Evolutionary conservation across 306 rosid species (phyloP).

Genomic region (Herpetospermum pedunculosum): DNA sequence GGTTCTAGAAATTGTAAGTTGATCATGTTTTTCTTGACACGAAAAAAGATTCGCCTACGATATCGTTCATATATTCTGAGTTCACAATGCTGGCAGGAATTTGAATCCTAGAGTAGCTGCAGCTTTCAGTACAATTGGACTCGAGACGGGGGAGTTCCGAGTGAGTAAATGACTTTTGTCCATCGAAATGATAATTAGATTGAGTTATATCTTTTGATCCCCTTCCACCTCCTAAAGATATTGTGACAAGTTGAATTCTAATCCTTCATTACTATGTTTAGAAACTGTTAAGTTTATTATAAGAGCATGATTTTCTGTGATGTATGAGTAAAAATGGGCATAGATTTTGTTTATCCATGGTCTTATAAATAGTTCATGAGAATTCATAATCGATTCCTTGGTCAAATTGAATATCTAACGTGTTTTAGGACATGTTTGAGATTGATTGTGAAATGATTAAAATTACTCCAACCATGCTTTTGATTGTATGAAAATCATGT

Average conservation of each 20-base stretch:
- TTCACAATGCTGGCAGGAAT: background rate
- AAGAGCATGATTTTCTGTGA: background rate
- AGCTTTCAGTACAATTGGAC: background rate
- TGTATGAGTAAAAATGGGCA: background rate
- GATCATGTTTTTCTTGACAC: slow-evolving; percentile 31
- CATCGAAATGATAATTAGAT: background rate
- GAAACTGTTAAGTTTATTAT: background rate
- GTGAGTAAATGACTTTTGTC: background rate
- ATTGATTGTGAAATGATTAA: no score
- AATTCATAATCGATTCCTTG: background rate
- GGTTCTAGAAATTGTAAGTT: background rate
- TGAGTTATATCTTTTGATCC: background rate
- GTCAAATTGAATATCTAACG: background rate
- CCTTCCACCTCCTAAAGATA: background rate
- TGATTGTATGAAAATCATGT: no score
- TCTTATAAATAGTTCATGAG: background rate
- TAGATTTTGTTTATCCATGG: background rate
- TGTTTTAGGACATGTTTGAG: no score
- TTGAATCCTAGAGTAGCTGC: background rate
- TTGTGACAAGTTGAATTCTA: background rate
- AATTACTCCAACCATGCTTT: no score
- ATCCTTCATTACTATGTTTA: background rate
- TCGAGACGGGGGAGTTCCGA: background rate
- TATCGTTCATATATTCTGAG: slow-evolving; percentile 84
- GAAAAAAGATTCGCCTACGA: slow-evolving; percentile 71